Evolutionary conservation across 2,329 filamentous ascomycete genomes (phyloP), one percentile per base, ranked within the genome.

Genomic region (Fusarium goolgardi): DNA sequence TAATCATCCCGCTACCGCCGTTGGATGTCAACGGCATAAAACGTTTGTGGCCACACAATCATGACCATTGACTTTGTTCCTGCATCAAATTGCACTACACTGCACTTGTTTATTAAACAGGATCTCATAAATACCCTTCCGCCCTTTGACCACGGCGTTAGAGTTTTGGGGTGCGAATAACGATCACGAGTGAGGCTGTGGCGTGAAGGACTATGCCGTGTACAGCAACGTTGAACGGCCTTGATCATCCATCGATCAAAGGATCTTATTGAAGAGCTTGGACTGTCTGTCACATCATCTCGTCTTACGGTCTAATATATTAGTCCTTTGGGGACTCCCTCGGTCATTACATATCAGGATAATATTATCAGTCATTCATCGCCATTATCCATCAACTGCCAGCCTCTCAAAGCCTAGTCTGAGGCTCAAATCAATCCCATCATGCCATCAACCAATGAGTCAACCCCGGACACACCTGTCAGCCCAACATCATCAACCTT

Each of bases 191-290:
- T 34, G 40, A 37, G 18, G 31, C 43, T 23, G 46, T 44, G 53
- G 37, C 27, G 35, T 40, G 31, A 56, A 63, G n/a, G 49, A 67
- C 41, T 51, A 69, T 63, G 61, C 61, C 65, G 34, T 40, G 39
- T 62, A 44, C 49, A 51, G 51, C 61, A 35, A 69, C 47, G 12
- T 7, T 31, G 29, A 35, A 45, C 21, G 35, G 25, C 44, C 52
- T 50, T 34, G 23, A 58, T 32, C 37, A 59, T 50, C 41, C 62
- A 43, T 47, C 55, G 23, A 32, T 53, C 44, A 66, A 39, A 60
- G 31, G 15, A 15, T 34, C 20, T 18, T 32, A 40, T 21, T 49
- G 31, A 41, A 35, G 47, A 55, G n/a, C 41, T 23, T 11, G 27
- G 10, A 27, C 39, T 25, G n/a, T 31, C 25, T 37, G 11, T 20